A percentile compares a stretch with the other conserved stretches of the same genome.
Evolutionary conservation across 2,329 filamentous ascomycete species (phyloP).

Genomic region (Diplocarpon mali): DNA sequence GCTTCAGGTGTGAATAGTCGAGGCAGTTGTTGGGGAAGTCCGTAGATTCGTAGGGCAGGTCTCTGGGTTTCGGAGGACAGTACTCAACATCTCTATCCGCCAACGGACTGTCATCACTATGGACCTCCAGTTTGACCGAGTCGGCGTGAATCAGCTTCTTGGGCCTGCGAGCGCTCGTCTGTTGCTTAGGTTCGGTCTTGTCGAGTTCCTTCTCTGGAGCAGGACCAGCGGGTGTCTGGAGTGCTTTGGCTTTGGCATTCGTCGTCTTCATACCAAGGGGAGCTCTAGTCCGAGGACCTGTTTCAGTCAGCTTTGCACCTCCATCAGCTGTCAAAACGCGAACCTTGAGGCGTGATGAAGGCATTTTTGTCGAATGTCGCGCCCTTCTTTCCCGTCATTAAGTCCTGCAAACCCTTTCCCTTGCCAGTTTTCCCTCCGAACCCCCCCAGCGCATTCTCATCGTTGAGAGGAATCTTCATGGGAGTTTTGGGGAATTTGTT

Average conservation of each 20-base stretch:
- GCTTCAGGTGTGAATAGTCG: slow-evolving; percentile 46
- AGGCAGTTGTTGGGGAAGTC: slow-evolving; percentile 48
- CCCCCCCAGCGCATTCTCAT: slow-evolving; percentile 64
- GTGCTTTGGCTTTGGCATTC: slow-evolving; percentile 70
- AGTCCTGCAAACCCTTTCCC: slow-evolving; percentile 45
- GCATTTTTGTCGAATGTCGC: slow-evolving; percentile 45
- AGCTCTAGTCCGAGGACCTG: slow-evolving; percentile 53
- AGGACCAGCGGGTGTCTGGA: slow-evolving; percentile 56
- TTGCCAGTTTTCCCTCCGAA: slow-evolving; percentile 48
- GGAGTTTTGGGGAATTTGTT: slow-evolving; percentile 72
- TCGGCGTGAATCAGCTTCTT: slow-evolving; percentile 44
- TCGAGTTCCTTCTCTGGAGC: slow-evolving; percentile 46
- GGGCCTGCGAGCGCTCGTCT: slow-evolving; percentile 44
- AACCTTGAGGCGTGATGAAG: slow-evolving; percentile 75
- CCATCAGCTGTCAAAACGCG: slow-evolving; percentile 17
- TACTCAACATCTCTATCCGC: slow-evolving; percentile 77
- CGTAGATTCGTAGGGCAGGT: slow-evolving; percentile 59
- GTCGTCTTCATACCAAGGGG: slow-evolving; percentile 91
- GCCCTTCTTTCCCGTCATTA: slow-evolving; percentile 41
- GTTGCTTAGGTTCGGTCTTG: slow-evolving; percentile 47
- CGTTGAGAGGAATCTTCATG: slow-evolving; percentile 63
- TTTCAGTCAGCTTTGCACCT: background rate
- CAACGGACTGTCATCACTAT: slow-evolving; percentile 38
- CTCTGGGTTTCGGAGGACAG: slow-evolving; percentile 62
- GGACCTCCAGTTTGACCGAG: slow-evolving; percentile 51